Base-by-base conservation (phyloP, 805 yeast genomes). In the Kuraishia molischiana region DNA sequence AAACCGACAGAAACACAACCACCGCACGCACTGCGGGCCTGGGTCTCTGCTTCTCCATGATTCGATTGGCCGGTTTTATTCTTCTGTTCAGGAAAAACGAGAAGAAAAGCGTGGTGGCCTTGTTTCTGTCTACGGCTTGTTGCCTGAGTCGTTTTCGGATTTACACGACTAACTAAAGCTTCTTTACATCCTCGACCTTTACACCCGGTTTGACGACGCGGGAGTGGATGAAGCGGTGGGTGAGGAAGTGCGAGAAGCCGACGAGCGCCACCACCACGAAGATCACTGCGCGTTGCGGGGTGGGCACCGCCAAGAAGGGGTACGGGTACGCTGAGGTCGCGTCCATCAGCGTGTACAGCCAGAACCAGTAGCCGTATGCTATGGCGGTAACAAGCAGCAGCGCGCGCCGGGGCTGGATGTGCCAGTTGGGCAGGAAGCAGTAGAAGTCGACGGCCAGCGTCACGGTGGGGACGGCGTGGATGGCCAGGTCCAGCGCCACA, bases 401-500 rank as follows among this genome's bases (percentile, higher is more conserved):
- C 0, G 78, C 77, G 2, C 55, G 47, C 5, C 48, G 34, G 4
- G 53, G 46, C 3, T 52, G 44, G 2, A 61, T 44, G 2, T 62
- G 52, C 66, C 74, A 67, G 34, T 56, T 49, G 11, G 67, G 65
- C 72, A 74, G 63, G 54, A 70, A 63, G 36, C 71, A 45, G 51
- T 74, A 68, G 48, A 72, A 79, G 47, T 81, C 86, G 8, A 64
- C 41, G 3, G 66, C 48, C 32, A 79, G 59, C n/a, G 72, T 64
- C 2, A 66, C 42, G 17, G 74, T 59, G 1, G 89, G 90, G 48
- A 74, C 52, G 22, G 76, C 54, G 54, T 81, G 89, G 43, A 81
- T 66, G 5, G 73, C 53, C 29, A 79, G 43, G 50, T 81, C 90
- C 4, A 74, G 60, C 2, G 44, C 24, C 13, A 77, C 17, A 2